These are phyloP conservation scores for Pascua sp. DNA, from an alignment of 1,284 basidiomycete genomes.

Conservation along the genomic window DNA sequence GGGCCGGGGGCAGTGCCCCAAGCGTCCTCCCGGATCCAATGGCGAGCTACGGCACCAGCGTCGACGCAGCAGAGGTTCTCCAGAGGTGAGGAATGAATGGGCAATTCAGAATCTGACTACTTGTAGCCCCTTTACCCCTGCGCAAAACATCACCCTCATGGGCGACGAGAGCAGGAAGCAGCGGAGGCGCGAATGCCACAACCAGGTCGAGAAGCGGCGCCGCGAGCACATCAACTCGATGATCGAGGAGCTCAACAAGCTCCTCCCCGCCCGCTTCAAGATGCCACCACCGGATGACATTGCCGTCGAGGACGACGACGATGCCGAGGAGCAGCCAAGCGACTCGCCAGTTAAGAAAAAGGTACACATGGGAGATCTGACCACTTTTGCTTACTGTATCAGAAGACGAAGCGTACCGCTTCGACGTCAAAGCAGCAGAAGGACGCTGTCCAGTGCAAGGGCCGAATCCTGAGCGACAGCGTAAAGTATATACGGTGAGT, in stretches of 20 bases:
- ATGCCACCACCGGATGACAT: constrained; percentile 30
- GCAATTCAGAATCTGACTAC: not conserved
- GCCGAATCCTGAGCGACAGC: constrained; percentile 38
- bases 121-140: constrained; percentile 37
- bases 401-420: constrained; percentile 33
- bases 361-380: constrained; percentile 12
- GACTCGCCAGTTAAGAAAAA: constrained; percentile 33
- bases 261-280: constrained; percentile 32
- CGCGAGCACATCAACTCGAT: constrained; percentile 48
- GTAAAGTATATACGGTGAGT: constrained; percentile 43
- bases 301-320: constrained; percentile 34
- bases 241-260: constrained; percentile 43
- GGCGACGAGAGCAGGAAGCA: constrained; percentile 39
- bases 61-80: constrained; percentile 23
- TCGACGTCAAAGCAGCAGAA: constrained; percentile 32
- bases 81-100: constrained; percentile 14
- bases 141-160: constrained; percentile 22
- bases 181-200: constrained; percentile 45
- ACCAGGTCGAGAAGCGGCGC: constrained; percentile 46
- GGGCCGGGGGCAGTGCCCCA: constrained; percentile 24
- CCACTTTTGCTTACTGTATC: not conserved
- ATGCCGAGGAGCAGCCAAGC: constrained; percentile 26
- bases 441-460: constrained; percentile 44
- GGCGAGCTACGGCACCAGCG: constrained; percentile 24
- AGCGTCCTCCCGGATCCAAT: constrained; percentile 22